Evolutionary conservation across 75 land plant species (phyloP).

Genomic region (Ceratopteris richardii): DNA sequence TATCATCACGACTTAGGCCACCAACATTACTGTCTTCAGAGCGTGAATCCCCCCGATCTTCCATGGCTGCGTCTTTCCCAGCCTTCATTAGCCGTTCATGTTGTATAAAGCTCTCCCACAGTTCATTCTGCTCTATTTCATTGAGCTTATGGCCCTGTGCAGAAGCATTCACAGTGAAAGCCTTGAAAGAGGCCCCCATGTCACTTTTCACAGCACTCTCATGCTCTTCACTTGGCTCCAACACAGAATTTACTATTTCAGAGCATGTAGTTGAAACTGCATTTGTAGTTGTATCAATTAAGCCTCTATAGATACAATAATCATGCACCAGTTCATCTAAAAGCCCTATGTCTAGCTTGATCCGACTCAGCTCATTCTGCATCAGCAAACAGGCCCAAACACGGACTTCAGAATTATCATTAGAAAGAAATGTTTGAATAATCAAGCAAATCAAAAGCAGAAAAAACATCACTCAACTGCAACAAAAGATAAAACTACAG

Average conservation of each 20-base stretch:
- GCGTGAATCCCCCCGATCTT: slow-evolving; percentile 1
- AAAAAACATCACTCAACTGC: no score
- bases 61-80: slow-evolving; percentile 1
- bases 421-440: no score
- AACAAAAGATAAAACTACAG: no score
- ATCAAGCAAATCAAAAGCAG: no score
- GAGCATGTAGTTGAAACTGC: no score
- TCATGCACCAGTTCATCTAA: slow-evolving; percentile 90
- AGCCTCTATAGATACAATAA: slow-evolving; percentile 91
- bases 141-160: background rate
- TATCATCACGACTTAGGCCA: background rate
- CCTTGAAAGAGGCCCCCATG: no score
- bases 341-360: slow-evolving; percentile 53
- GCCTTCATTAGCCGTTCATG: background rate
- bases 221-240: background rate
- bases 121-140: background rate
- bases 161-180: background rate
- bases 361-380: slow-evolving; percentile 92
- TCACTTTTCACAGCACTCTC: background rate
- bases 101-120: background rate
- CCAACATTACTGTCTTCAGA: background rate
- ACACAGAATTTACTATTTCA: background rate
- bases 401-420: background rate
- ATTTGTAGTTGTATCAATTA: slow-evolving; percentile 31
- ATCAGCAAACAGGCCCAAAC: background rate